Conservation (phyloP, 2,329 filamentous ascomycete species). For the Colletotrichum horii region DNA sequence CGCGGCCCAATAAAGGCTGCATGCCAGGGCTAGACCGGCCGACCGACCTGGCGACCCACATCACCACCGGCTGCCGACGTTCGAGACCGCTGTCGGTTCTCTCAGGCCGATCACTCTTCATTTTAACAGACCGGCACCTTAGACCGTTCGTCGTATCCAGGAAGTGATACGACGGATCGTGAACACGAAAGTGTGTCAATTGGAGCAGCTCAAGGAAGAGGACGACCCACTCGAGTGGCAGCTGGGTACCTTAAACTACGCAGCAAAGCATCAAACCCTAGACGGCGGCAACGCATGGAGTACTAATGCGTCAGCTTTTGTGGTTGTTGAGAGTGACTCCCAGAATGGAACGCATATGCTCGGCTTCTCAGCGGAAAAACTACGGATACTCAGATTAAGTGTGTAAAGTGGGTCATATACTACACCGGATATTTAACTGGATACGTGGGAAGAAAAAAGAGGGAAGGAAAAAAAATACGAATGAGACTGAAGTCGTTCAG, state of each 20-base stretch:
- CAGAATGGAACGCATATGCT: neutral
- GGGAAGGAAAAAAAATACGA: neutral
- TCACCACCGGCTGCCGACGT: neutral
- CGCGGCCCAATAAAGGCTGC: neutral
- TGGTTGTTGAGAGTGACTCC: neutral
- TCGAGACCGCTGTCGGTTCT: neutral
- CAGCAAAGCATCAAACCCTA: neutral
- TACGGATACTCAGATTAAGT: too few species aligned
- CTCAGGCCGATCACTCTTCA: neutral
- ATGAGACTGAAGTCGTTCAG: neutral
- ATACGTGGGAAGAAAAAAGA: too few species aligned
- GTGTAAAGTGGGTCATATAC: too few species aligned
- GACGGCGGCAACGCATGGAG: neutral
- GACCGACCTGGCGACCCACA: neutral
- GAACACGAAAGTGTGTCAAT: neutral
- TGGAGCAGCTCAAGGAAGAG: neutral
- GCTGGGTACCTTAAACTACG: neutral
- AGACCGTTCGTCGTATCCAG: neutral
- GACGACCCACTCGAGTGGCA: neutral
- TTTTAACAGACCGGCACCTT: neutral
- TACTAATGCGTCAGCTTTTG: neutral
- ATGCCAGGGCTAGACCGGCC: neutral
- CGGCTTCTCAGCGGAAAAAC: neutral
- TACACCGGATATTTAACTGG: too few species aligned
- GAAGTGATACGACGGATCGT: neutral